Evolutionary conservation across 441 rosid genomes (phyloP), one percentile per base, ranked within the genome.

Genomic region (Pelargonium citronellum): DNA sequence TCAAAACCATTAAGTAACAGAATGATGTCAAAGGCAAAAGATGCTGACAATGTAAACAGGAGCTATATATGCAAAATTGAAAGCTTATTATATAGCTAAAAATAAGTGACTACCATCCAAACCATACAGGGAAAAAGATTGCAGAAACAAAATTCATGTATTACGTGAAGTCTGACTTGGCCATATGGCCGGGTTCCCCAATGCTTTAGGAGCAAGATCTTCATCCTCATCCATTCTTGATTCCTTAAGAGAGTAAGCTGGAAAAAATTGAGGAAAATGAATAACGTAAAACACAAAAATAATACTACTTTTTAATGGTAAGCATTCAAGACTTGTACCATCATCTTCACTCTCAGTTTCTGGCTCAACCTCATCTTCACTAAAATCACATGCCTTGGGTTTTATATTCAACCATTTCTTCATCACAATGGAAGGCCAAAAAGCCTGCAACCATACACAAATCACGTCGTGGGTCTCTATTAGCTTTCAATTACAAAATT

Each of bases 371-470:
- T 95, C 99, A 62, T 95, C 99, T 79, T 91, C 99, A 53, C 99
- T 95, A 78, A 92, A 95, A 69, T 95, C 99, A 67, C 77, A 73
- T 22, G 74, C 83, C 83, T 83, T 86, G 0, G 98, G 99, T 80
- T 84, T 84, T 74, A 91, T 91, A 73, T 95, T 95, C 39, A 95
- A 58, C 99, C 99, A 95, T 81, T 95, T 95, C 86, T 92, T 95
- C 97, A 95, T 87, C 73, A 95, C 88, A 83, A 87, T 79, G 64
- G 98, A 95, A 60, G 98, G 97, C 98, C 97, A 95, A 75, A 92
- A 95, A 44, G 82, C 85, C 98, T 95, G 84, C 77, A 78, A 76
- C 1, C 22, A 73, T 70, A 71, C 37, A 66, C 66, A 27, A 70
- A 76, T 65, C 60, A 69, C 24, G 61, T 11, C 66, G 41, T 49